Evolutionary conservation across 306 rosid genomes (phyloP).

Genomic region (Acacia melanoxylon): DNA sequence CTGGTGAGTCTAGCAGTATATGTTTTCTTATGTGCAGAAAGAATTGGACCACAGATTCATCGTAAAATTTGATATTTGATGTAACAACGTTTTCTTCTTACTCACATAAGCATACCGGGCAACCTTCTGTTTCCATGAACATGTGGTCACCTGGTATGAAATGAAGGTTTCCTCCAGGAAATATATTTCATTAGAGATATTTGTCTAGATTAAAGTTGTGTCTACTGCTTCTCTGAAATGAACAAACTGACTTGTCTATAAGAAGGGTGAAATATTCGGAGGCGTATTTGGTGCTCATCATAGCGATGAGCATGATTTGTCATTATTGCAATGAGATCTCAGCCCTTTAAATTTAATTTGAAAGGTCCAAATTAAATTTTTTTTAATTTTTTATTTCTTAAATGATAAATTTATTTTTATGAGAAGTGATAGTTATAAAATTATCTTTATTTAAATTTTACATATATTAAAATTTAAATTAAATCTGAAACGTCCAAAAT

Average conservation of each 20-base stretch:
- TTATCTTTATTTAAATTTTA: too few species aligned
- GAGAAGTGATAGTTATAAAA: too few species aligned
- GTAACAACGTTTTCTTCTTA: neutral
- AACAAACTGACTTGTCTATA: neutral
- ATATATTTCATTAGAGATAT: neutral
- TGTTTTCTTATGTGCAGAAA: neutral
- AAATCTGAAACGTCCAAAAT: too few species aligned
- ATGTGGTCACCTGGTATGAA: neutral
- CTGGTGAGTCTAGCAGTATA: constrained; percentile 54
- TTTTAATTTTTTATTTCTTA: too few species aligned
- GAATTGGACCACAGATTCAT: neutral
- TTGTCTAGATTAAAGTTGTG: neutral
- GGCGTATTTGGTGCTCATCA: too few species aligned
- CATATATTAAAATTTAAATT: too few species aligned
- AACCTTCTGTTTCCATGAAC: neutral
- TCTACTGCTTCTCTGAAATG: neutral
- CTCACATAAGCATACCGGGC: neutral
- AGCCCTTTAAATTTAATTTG: too few species aligned
- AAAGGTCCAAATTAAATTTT: too few species aligned
- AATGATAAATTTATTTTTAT: too few species aligned
- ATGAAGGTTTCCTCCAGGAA: neutral
- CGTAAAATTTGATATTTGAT: neutral
- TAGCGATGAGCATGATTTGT: too few species aligned
- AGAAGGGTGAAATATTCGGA: neutral
- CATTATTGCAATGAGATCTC: too few species aligned